These are phyloP conservation scores for Fraxinus albicans DNA, from an alignment of 305 asterid genomes.

Conservation along the genomic window DNA sequence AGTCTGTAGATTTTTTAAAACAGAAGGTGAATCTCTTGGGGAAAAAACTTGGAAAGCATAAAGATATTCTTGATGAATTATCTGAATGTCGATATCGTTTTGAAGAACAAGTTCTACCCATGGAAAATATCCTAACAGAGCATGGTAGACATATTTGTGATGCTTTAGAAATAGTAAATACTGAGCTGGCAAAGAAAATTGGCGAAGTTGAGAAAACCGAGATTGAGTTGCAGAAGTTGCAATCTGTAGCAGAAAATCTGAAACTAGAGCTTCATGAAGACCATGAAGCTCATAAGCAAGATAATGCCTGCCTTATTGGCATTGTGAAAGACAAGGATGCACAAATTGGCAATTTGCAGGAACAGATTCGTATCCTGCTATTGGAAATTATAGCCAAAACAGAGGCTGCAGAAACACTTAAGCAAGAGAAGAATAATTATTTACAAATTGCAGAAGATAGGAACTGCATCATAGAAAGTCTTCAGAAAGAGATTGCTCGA, in stretches of 20 bases:
- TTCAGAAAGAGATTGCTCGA: slow-evolving; percentile 33
- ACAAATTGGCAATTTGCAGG: slow-evolving; percentile 31
- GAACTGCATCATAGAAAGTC: slow-evolving; percentile 29
- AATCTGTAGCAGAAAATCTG: slow-evolving; percentile 31
- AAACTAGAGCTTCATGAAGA: slow-evolving; percentile 31
- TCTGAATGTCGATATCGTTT: slow-evolving; percentile 26
- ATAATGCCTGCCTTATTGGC: slow-evolving; percentile 27
- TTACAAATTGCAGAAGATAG: slow-evolving; percentile 37
- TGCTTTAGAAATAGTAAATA: slow-evolving; percentile 30
- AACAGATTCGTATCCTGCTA: slow-evolving; percentile 29
- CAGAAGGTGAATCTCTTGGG: slow-evolving; percentile 21
- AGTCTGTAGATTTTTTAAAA: slow-evolving; percentile 23
- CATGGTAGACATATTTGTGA: slow-evolving; percentile 16
- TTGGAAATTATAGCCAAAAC: slow-evolving; percentile 22
- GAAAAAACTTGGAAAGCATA: slow-evolving; percentile 31
- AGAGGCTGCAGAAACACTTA: slow-evolving; percentile 33
- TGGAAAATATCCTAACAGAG: slow-evolving; percentile 29
- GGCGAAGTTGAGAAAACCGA: slow-evolving; percentile 30
- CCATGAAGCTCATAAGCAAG: slow-evolving; percentile 30
- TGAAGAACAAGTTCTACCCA: slow-evolving; percentile 22
- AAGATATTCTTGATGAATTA: slow-evolving; percentile 37
- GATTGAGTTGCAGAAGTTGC: slow-evolving; percentile 33
- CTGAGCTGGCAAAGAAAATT: slow-evolving; percentile 32
- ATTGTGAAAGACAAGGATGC: slow-evolving; percentile 32
- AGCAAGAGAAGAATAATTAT: slow-evolving; percentile 37